phyloP scores from a whole-genome alignment of 2,329 filamentous ascomycete genomes.

The Capronia americana region DNA sequence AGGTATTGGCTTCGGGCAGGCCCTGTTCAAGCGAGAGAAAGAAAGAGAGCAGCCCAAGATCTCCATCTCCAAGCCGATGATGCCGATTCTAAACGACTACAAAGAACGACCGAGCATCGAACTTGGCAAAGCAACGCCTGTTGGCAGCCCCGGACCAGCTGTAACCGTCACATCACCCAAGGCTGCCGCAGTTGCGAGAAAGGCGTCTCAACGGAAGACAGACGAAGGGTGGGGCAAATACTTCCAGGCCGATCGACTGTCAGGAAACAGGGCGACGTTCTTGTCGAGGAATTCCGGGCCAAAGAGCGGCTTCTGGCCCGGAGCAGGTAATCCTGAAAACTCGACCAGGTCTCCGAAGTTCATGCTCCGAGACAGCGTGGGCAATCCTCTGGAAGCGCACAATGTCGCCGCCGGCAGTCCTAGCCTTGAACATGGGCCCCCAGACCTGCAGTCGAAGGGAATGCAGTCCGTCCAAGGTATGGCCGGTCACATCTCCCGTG shows the following conservation, averaged over 20 bases:
- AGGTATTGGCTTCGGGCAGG: conserved; percentile 33
- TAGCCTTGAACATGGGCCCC: conserved; percentile 47
- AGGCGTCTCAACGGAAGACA: conserved; percentile 48
- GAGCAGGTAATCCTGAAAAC: conserved; percentile 43
- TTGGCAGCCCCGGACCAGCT: conserved; percentile 18
- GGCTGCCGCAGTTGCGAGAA: conserved; percentile 24
- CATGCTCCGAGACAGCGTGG: conserved; percentile 39
- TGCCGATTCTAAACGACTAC: conserved; percentile 37
- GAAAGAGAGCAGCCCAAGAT: conserved; percentile 36
- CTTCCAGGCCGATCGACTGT: conserved; percentile 48
- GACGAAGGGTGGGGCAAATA: conserved; percentile 59
- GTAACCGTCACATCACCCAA: conserved; percentile 22
- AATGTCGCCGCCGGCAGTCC: conserved; percentile 52
- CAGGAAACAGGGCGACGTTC: conserved; percentile 32
- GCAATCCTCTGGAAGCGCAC: conserved; percentile 48
- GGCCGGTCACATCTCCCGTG: conserved; percentile 53
- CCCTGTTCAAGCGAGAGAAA: conserved; percentile 37
- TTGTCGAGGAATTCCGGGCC: conserved; percentile 25
- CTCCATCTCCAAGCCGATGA: conserved; percentile 40
- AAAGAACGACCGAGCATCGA: conserved; percentile 37
- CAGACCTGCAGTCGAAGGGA: conserved; percentile 41
- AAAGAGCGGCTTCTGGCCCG: conserved; percentile 51
- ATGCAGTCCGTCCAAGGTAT: conserved; percentile 49
- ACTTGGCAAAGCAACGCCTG: conserved; percentile 35
- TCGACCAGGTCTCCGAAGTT: conserved; percentile 48